Evolutionary conservation across 2,329 filamentous ascomycete genomes (phyloP).

Genomic region (Acarospora socialis): DNA sequence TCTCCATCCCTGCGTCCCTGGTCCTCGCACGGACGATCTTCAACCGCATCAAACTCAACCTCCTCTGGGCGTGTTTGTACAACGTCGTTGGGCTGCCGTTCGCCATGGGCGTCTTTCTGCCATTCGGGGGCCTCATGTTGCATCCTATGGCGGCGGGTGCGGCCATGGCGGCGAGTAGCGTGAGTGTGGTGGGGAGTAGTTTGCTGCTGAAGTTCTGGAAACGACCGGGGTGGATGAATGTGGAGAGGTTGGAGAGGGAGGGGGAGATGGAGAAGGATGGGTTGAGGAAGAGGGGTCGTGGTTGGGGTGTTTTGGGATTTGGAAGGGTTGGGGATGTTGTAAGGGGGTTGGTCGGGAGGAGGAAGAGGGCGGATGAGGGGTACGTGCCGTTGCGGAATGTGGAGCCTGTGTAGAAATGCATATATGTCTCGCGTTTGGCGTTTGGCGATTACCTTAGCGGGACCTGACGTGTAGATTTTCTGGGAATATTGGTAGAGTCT

Average conservation of each 20-base stretch:
- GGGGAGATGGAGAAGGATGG: constrained; percentile 19
- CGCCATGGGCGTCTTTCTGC: constrained; percentile 91
- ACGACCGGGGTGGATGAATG: constrained; percentile 74
- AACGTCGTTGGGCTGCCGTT: constrained; percentile 85
- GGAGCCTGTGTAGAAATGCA: constrained; percentile 25
- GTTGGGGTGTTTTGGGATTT: constrained; percentile 3
- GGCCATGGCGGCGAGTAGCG: constrained; percentile 82
- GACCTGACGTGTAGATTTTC: too few relatives aligned
- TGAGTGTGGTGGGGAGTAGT: constrained; percentile 76
- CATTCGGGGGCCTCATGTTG: constrained; percentile 64
- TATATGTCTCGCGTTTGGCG: too few relatives aligned
- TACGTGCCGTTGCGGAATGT: constrained; percentile 33
- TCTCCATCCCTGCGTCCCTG: constrained; percentile 81
- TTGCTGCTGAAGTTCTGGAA: constrained; percentile 78
- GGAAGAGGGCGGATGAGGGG: constrained; percentile 22
- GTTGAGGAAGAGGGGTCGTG: background rate
- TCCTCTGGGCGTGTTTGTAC: constrained; percentile 86
- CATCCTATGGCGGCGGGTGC: constrained; percentile 91
- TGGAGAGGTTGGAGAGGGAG: constrained; percentile 47
- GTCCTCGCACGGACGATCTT: constrained; percentile 76
- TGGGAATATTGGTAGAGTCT: too few relatives aligned
- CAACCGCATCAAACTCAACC: constrained; percentile 80
- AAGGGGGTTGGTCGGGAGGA: constrained; percentile 5
- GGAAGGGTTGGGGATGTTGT: constrained; percentile 1
- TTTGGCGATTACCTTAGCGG: too few relatives aligned